Conservation (phyloP, 139 green algal genomes). For the Chloropicon primus region DNA sequence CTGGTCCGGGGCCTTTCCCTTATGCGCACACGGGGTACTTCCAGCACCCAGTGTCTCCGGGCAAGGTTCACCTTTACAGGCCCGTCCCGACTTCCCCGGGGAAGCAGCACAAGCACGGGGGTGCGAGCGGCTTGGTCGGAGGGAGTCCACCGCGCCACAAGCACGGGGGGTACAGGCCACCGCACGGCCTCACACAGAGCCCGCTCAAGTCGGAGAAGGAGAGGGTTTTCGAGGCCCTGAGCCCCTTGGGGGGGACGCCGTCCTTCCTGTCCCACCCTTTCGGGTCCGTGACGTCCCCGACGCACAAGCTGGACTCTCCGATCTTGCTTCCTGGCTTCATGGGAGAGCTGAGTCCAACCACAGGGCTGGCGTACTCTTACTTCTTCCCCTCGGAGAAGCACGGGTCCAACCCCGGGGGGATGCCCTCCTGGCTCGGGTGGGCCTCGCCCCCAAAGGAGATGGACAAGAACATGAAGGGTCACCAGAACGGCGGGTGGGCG, state of each 20-base stretch:
- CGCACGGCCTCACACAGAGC: not conserved
- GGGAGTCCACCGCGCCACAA: no score
- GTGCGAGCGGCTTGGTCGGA: no score
- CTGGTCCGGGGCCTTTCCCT: not conserved
- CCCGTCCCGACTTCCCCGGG: not conserved
- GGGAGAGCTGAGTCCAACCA: not conserved
- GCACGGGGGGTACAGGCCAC: no score
- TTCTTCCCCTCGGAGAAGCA: not conserved
- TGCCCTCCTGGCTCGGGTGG: not conserved
- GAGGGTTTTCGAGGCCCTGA: not conserved
- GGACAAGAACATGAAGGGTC: not conserved
- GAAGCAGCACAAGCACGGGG: no score
- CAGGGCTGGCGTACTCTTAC: not conserved
- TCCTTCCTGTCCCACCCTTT: not conserved
- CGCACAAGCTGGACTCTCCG: not conserved
- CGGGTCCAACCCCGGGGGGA: not conserved
- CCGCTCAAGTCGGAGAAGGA: not conserved
- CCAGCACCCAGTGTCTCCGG: not conserved
- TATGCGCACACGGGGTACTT: not conserved
- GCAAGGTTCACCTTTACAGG: not conserved
- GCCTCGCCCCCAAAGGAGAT: not conserved
- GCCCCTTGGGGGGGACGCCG: not conserved
- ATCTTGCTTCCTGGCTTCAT: not conserved
- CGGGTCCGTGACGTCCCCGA: not conserved
- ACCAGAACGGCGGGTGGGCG: not conserved